Percentiles rank a stretch among this genome's conserved stretches.
These are phyloP conservation scores for barrel medic (Medicago truncatula) DNA, from an alignment of 306 rosid species.

Conservation along the genomic window DNA sequence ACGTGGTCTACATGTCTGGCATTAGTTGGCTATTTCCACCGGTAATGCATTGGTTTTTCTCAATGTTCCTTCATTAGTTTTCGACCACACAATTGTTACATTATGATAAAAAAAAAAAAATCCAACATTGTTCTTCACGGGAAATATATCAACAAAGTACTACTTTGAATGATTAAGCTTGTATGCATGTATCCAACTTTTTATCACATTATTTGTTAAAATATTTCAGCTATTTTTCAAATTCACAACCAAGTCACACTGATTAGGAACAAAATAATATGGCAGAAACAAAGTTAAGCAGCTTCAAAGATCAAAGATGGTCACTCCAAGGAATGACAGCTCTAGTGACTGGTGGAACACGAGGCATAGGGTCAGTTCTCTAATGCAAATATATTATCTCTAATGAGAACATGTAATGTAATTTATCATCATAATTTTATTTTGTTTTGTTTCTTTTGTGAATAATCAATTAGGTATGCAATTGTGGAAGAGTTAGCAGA, in stretches of 20 bases:
- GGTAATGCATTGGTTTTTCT: no score
- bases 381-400: not conserved
- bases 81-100: no score
- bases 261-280: not conserved
- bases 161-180: not conserved
- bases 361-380: constrained; percentile 44
- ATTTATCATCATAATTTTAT: no score
- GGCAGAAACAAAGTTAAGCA: constrained; percentile 35
- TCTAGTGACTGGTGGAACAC: constrained; percentile 47
- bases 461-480: constrained; percentile 21
- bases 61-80: no score
- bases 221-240: no score
- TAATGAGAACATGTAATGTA: no score
- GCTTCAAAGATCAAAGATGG: constrained; percentile 41
- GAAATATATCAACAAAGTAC: not conserved
- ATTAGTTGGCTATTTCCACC: no score
- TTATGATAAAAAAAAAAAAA: not conserved
- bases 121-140: not conserved
- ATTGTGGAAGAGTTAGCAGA: constrained; percentile 48
- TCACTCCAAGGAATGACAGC: constrained; percentile 51
- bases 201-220: no score
- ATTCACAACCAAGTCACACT: not conserved
- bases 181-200: no score
- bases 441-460: no score
- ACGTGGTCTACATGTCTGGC: no score